These are phyloP conservation scores for Panellus pusillus DNA, from an alignment of 768 basidiomycete genomes.

Conservation along the genomic window DNA sequence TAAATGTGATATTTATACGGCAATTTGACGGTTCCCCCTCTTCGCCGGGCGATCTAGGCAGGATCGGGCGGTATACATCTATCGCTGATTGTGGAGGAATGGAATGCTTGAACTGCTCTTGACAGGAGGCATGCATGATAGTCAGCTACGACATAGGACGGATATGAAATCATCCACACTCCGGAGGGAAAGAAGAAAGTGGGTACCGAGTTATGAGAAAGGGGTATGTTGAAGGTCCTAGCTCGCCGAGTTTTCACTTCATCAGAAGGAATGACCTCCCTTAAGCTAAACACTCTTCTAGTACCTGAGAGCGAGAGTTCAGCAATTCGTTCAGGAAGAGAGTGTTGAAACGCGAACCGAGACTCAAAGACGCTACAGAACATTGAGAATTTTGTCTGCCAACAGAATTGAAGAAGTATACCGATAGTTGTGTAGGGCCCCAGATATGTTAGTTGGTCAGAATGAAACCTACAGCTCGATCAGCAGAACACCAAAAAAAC, in stretches of 20 bases:
- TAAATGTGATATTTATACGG: conserved; percentile 84
- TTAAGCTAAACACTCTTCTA: conserved; percentile 65
- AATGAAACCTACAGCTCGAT: conserved; percentile 46
- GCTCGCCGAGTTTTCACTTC: conserved; percentile 58
- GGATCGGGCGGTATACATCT: conserved; percentile 68
- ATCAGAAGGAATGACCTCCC: conserved; percentile 72
- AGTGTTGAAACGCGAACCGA: conserved; percentile 46
- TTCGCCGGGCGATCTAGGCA: conserved; percentile 34
- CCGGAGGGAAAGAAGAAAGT: background rate
- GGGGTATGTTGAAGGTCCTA: conserved; percentile 74
- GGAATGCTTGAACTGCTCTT: conserved; percentile 80
- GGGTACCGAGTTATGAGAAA: conserved; percentile 77
- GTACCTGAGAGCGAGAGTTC: conserved; percentile 47
- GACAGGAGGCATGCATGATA: conserved; percentile 87
- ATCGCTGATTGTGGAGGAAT: conserved; percentile 71
- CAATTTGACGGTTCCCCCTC: conserved; percentile 54
- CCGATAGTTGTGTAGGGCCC: conserved; percentile 81
- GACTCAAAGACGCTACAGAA: conserved; percentile 64
- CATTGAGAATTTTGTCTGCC: background rate
- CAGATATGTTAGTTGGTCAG: conserved; percentile 78
- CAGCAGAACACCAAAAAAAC: background rate
- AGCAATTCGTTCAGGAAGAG: background rate
- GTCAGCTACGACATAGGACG: conserved; percentile 46
- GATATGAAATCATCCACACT: background rate
- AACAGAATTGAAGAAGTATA: background rate